Evolutionary conservation across 2,329 filamentous ascomycete genomes (phyloP).

Genomic region (Coniochaeta pulveracea): DNA sequence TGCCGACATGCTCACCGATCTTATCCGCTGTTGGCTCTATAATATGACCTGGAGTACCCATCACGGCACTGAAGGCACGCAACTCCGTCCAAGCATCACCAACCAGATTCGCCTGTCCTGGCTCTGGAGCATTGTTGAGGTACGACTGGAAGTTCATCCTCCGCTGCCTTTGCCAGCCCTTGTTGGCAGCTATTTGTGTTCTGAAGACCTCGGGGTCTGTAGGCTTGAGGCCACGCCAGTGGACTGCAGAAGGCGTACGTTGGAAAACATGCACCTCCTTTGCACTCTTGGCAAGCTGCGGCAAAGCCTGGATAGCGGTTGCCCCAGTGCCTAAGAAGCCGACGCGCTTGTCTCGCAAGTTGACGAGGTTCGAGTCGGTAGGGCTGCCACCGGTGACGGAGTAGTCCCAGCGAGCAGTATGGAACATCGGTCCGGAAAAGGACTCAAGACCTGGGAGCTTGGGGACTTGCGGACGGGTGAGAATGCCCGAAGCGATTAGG

Average conservation of each 20-base stretch:
- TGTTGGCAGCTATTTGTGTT: conserved; percentile 11
- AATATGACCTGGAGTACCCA: conserved; percentile 19
- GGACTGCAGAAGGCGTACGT: conserved; percentile 35
- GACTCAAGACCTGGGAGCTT: conserved; percentile 27
- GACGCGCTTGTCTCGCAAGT: conserved; percentile 33
- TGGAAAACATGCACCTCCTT: conserved; percentile 45
- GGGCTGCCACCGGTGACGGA: conserved; percentile 27
- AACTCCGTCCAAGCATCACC: conserved; percentile 35
- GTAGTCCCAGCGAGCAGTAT: conserved; percentile 36
- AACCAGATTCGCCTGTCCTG: conserved; percentile 28
- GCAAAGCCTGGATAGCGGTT: conserved; percentile 32
- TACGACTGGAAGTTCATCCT: conserved; percentile 29
- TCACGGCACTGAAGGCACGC: conserved; percentile 24
- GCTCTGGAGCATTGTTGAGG: conserved; percentile 20
- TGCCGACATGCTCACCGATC: conserved; percentile 22
- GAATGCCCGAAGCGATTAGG: conserved; percentile 24
- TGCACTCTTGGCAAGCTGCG: conserved; percentile 31
- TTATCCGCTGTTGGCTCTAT: conserved; percentile 21
- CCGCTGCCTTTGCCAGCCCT: conserved; percentile 38
- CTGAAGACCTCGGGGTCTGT: conserved; percentile 30
- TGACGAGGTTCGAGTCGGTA: conserved; percentile 25
- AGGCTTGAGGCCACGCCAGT: conserved; percentile 22
- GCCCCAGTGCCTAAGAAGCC: conserved; percentile 39
- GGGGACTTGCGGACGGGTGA: conserved; percentile 29
- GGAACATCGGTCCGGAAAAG: conserved; percentile 30